Conservation (phyloP, 164 flowering plant species). For the Pachysandra terminalis region DNA sequence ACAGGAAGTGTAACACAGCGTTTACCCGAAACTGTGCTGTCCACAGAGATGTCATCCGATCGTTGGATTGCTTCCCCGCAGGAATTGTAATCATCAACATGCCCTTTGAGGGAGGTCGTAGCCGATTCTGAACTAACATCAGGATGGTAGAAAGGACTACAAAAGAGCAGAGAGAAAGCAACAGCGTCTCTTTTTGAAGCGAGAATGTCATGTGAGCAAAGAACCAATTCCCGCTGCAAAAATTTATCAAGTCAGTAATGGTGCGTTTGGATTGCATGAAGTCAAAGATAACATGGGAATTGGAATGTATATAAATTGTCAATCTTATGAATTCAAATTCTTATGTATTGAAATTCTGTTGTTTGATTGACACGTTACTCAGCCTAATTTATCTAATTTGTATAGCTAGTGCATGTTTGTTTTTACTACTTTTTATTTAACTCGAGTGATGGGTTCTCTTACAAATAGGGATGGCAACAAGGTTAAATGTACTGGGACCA, state of each 20-base stretch:
- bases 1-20: slow-evolving; percentile 36
- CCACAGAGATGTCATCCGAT: slow-evolving; percentile 82
- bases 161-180: slow-evolving; percentile 52
- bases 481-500: no score
- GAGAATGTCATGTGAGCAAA: slow-evolving; percentile 82
- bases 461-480: no score
- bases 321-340: no score
- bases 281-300: no score
- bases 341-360: no score
- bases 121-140: slow-evolving; percentile 92
- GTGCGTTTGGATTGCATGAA: no score
- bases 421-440: no score
- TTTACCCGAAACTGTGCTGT: slow-evolving; percentile 66
- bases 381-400: no score
- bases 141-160: slow-evolving; percentile 51
- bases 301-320: no score
- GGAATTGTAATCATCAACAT: slow-evolving; percentile 53
- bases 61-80: slow-evolving; percentile 68
- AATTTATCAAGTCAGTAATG: neutral
- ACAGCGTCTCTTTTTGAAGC: slow-evolving; percentile 63
- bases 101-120: slow-evolving; percentile 73
- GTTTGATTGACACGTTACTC: no score
- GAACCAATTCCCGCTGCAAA: slow-evolving; percentile 82
- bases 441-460: no score
- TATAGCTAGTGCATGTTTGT: no score